Evolutionary conservation across 2,329 filamentous ascomycete genomes (phyloP).

Genomic region (Paramyrothecium sp.): DNA sequence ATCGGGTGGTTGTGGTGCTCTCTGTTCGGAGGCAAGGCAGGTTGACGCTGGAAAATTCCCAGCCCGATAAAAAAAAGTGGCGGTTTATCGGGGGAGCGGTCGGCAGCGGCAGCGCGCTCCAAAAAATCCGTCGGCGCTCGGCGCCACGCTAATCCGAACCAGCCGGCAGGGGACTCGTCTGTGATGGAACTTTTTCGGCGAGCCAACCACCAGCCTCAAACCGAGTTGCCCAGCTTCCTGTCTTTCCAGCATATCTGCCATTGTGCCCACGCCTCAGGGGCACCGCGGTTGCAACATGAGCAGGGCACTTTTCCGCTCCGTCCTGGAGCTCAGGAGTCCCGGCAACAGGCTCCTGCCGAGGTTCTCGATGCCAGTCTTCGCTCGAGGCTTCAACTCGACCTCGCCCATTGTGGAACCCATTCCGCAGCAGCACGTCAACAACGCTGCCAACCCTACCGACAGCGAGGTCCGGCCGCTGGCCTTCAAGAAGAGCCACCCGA

Average conservation of each 20-base stretch:
- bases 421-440: constrained; percentile 30
- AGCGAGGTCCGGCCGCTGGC: constrained; percentile 31
- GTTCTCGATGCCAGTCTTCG: constrained; percentile 22
- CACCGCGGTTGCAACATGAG: constrained; percentile 43
- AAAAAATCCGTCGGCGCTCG: constrained; percentile 21
- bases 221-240: constrained; percentile 6
- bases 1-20: constrained; percentile 12
- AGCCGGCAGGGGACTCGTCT: constrained; percentile 2
- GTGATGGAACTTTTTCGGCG: constrained; percentile 23
- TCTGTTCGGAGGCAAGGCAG: background rate
- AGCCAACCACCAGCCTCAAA: constrained; percentile 12
- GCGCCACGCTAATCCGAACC: constrained; percentile 31
- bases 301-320: constrained; percentile 61
- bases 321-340: constrained; percentile 56
- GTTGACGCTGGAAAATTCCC: constrained; percentile 23
- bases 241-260: constrained; percentile 14
- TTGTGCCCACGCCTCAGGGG: constrained; percentile 18
- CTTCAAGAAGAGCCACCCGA: constrained; percentile 38
- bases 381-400: constrained; percentile 29
- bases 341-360: constrained; percentile 19
- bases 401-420: constrained; percentile 45
- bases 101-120: constrained; percentile 8
- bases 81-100: constrained; percentile 19
- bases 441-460: constrained; percentile 34
- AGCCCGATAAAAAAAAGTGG: constrained; percentile 24